Evolutionary conservation across 2,329 filamentous ascomycete species (phyloP), one percentile per base, ranked within the genome.

Genomic region (Botrytis sinoallii): DNA sequence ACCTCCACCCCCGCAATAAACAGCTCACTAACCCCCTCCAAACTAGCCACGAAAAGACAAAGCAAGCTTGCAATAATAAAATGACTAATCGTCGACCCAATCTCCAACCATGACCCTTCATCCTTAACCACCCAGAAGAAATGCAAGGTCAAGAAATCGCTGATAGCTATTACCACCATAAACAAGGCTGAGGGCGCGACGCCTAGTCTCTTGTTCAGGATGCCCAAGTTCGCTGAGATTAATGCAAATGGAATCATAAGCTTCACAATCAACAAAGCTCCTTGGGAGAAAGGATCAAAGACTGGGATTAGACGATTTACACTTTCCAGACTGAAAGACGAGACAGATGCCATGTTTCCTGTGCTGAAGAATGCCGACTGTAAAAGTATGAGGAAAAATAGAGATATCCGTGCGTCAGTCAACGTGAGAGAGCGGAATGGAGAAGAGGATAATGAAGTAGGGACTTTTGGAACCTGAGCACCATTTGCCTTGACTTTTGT

Each of bases 41-140:
- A 84, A 22, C 88, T 90, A 0, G 94, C 93, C 61, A 99, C 94
- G 84, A 99, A 99, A 14, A 97, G 91, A 78, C 94, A 96, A 63
- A 98, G 81, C 78, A 93, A 82, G 82, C 94, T 98, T 29, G 94
- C 95, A 84, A 99, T 98, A 75, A 91, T 90, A 83, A 98, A 99
- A 82, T 98, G 95, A 80, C 90, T 97, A 77, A 99, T 99, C 5
- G 94, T 98, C 42, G 94, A 97, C 46, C 96, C 96, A 81, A 99
- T 99, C 81, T 99, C 96, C 74, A 99, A 84, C 96, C 96, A 99
- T 35, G 92, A 96, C 0, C 96, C 96, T 81, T 99, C 96, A 78
- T 99, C 96, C 79, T 92, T 93, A 64, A 99, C 96, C 79, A 97
- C 93, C 90, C 93, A 99, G 84, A 99, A 99, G 85, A 99, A 99